Evolutionary conservation across 2,329 filamentous ascomycete genomes (phyloP), one percentile per base, ranked within the genome.

Genomic region (Periglandula ipomoeae): DNA sequence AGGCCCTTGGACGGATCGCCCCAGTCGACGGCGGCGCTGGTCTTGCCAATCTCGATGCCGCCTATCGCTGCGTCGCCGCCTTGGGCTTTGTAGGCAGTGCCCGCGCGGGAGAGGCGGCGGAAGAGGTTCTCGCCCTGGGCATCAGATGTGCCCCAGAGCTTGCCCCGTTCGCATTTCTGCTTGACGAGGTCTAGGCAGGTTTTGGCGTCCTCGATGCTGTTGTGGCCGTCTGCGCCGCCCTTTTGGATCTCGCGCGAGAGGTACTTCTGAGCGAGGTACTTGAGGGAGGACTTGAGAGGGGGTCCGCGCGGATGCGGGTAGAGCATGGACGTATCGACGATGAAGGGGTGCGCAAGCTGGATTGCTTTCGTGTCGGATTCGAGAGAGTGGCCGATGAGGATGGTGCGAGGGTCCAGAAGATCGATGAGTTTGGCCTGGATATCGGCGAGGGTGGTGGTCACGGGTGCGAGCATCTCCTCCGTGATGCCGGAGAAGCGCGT

Each of bases 401-500:
- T 85, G 10, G 86, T 82, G 37, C 77, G 79, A 0, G 85, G 81
- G 35, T 81, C 80, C 27, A 98, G 68, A 11, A 96, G 72, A 4
- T 79, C 67, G 17, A 93, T 70, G 15, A 98, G 76, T 53, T 82
- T 83, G 48, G 77, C 65, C 65, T 98, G 93, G 45, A 98, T 87
- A 61, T 97, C 90, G 48, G 67, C 58, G 8, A 96, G 77, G 0
- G 83, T 90, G 2, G 90, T 97, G 1, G 87, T 94, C 35, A 97
- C 83, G 30, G 83, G 76, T 37, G 82, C 79, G 27, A 98, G 79
- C 79, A 90, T 89, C 54, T 83, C 81, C 59, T 86, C 77, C 3
- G 91, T 98, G 61, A 98, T 96, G 53, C 93, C 93, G 0, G 93
- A 98, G 66, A 82, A 94, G 48, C 78, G 84, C 1, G 93, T 98